Evolutionary conservation across 176 grass and related monocot species (phyloP).

Genomic region (Ensete ventricosum): DNA sequence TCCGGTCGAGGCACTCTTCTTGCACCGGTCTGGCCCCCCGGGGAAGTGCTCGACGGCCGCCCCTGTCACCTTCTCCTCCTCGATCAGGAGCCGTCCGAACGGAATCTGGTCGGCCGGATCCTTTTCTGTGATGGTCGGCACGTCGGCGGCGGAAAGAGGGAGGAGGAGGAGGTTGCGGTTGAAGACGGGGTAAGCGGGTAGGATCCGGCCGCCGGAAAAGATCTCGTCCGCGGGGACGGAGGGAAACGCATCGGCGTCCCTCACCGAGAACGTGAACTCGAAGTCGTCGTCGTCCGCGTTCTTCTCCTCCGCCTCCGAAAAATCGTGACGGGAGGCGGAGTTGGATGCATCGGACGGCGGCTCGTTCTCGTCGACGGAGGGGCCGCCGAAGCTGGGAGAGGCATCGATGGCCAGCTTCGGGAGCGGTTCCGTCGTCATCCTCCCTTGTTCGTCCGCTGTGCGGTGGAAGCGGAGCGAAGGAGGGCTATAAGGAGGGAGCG

Average conservation of each 20-base stretch:
- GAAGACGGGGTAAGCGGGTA: constrained; percentile 8
- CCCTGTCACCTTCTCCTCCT: neutral
- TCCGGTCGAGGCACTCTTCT: neutral
- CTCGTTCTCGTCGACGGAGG: too few species aligned
- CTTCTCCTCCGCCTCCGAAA: neutral
- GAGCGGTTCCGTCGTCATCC: too few species aligned
- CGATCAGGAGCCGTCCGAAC: neutral
- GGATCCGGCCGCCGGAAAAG: constrained; percentile 11
- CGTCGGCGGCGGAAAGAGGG: neutral
- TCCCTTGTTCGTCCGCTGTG: too few species aligned
- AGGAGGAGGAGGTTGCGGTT: neutral
- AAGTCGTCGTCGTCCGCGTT: neutral
- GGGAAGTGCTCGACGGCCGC: neutral
- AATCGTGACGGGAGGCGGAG: too few species aligned
- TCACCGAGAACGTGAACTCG: constrained; percentile 1
- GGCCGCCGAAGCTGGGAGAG: too few species aligned
- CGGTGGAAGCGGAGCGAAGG: too few species aligned
- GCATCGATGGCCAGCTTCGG: too few species aligned
- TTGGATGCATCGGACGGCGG: too few species aligned
- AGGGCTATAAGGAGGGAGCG: too few species aligned
- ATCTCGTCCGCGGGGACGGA: neutral
- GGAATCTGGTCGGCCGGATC: neutral
- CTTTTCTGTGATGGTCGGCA: neutral
- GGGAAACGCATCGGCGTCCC: neutral
- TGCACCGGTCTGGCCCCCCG: neutral